Evolutionary conservation across 2,329 filamentous ascomycete species (phyloP), one percentile per base, ranked within the genome.

Genomic region (Paracorniculantispora psalliotae): DNA sequence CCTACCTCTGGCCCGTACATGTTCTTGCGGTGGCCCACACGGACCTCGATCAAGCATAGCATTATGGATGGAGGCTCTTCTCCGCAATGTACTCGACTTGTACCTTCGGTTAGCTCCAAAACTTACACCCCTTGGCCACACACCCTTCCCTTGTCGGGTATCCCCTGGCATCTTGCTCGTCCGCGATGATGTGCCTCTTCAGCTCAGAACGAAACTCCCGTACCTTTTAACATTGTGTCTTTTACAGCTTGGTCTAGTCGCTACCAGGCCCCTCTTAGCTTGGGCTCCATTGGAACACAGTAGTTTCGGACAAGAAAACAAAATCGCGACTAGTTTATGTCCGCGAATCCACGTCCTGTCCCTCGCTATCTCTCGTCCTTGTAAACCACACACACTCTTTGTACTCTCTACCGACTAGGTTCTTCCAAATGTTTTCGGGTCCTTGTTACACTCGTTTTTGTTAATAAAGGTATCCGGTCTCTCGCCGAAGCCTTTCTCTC

Each of bases 11-110:
- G 26, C 19, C 44, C n/a, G 28, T 30, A 30, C 35, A 43, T 23
- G 33, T 49, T 57, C 46, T 33, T 49, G 33, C 41, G 19, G 8
- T 23, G 44, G 23, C 33, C 54, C 53, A 57, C 55, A 19, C 46
- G 25, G 25, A 58, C 35, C 19, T 51, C 55, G 55, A 58, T 58
- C 46, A 51, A 47, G 41, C 52, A 19, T 37, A 37, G 48, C n/a
- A 51, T 51, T 3, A 5, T 49, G 26, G 2, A 33, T 33, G 30
- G 10, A 21, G 9, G 33, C 12, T 33, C 48, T 30, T 19, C 35
- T 30, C 4, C 25, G 46, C 21, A 23, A 35, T 33, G 55, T 51
- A 58, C 33, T 35, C n/a, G 12, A 10, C 47, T 44, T 58, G 55
- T 58, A 58, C 55, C 55, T 44, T 58, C 35, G 44, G 44, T 49